A percentile compares a stretch with the other conserved stretches of the same genome.
Evolutionary conservation across 2,329 filamentous ascomycete genomes (phyloP).

Genomic region (Curvularia verruculosa): DNA sequence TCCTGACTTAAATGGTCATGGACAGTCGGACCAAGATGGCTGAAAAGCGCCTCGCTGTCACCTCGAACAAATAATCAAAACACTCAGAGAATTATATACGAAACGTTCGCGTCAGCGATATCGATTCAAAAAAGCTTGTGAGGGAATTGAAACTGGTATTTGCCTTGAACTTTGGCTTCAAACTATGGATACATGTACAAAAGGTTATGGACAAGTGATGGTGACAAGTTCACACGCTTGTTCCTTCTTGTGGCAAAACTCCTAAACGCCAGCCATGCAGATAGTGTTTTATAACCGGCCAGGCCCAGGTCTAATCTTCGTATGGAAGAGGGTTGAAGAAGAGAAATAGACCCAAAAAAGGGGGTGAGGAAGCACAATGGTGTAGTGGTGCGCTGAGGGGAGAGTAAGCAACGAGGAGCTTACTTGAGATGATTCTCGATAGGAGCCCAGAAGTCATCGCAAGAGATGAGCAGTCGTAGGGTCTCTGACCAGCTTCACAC

Average conservation of each 20-base stretch:
- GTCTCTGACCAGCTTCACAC: background rate
- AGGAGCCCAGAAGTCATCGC: background rate
- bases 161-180: too few relatives aligned
- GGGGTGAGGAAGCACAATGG: background rate
- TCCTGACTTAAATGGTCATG: too few relatives aligned
- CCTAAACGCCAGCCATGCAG: conserved; percentile 1
- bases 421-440: background rate
- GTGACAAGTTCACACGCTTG: background rate
- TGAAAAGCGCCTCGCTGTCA: too few relatives aligned
- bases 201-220: background rate
- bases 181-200: too few relatives aligned
- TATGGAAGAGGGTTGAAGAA: background rate
- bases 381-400: background rate
- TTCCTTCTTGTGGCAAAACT: background rate
- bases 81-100: too few relatives aligned
- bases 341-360: background rate
- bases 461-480: background rate
- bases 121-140: too few relatives aligned
- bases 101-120: too few relatives aligned
- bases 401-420: background rate
- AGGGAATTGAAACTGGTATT: too few relatives aligned
- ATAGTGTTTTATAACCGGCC: background rate
- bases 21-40: too few relatives aligned
- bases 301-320: background rate
- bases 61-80: too few relatives aligned